These are phyloP conservation scores for Cochlearia excelsa DNA, from an alignment of 345 rosid genomes.

Conservation along the genomic window DNA sequence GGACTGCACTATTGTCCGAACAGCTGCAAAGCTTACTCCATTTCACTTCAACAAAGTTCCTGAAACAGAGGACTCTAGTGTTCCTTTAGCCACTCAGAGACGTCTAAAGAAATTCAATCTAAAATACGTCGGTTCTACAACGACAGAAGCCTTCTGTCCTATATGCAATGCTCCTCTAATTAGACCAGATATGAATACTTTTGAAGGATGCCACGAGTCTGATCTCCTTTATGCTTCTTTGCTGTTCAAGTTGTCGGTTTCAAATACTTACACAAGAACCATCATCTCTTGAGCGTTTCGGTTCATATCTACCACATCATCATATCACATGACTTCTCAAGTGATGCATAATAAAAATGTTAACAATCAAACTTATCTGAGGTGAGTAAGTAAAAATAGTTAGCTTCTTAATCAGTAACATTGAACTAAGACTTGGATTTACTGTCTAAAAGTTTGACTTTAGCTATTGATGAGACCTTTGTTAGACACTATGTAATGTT, in stretches of 20 bases:
- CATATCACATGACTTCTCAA: slow-evolving; percentile 42
- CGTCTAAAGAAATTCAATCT: slow-evolving; percentile 71
- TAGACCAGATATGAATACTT: slow-evolving; percentile 31
- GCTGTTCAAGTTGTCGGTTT: slow-evolving; percentile 83
- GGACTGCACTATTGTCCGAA: slow-evolving; percentile 77
- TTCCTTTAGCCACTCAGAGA: slow-evolving; percentile 76
- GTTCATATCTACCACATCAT: slow-evolving; percentile 47
- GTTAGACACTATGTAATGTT: background rate
- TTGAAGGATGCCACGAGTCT: slow-evolving; percentile 24
- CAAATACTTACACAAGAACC: slow-evolving; percentile 78
- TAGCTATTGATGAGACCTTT: background rate
- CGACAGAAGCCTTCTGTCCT: slow-evolving; percentile 75
- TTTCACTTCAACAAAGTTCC: slow-evolving; percentile 83
- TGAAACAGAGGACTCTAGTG: slow-evolving; percentile 56
- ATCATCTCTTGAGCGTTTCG: slow-evolving; percentile 52
- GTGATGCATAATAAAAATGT: slow-evolving; percentile 15
- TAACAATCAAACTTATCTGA: slow-evolving; percentile 40
- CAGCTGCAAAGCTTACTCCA: slow-evolving; percentile 92
- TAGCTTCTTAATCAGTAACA: too few species aligned
- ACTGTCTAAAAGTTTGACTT: background rate
- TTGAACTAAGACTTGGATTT: too few species aligned
- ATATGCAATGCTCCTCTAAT: slow-evolving; percentile 69
- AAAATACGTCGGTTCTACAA: slow-evolving; percentile 54
- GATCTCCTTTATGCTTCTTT: slow-evolving; percentile 43
- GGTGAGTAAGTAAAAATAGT: slow-evolving; percentile 45